phyloP scores from a whole-genome alignment of 176 grass and related monocot species.

The Cenchrus fungigraminus region DNA sequence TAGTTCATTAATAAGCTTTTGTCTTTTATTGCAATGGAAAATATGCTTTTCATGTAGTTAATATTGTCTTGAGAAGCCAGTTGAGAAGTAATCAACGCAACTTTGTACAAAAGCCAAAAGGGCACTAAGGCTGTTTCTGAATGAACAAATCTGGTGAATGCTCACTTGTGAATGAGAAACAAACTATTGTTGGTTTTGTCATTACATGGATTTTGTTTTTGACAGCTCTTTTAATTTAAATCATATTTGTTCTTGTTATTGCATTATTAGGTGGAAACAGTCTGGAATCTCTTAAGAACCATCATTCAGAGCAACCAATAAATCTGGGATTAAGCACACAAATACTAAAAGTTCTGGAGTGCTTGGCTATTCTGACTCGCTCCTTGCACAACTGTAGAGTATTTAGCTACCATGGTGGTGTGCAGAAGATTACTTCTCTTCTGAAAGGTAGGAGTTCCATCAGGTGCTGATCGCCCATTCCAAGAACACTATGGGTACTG shows the following conservation, averaged over 20 bases:
- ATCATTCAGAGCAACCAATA: constrained; percentile 57
- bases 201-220: constrained; percentile 36
- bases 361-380: constrained; percentile 74
- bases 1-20: no score
- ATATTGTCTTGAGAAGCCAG: no score
- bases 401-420: constrained; percentile 96
- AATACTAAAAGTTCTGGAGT: constrained; percentile 72
- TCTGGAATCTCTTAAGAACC: constrained; percentile 51
- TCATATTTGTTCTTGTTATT: constrained; percentile 46
- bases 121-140: neutral
- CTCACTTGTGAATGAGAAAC: constrained; percentile 1
- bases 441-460: constrained; percentile 69
- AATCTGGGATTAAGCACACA: constrained; percentile 61
- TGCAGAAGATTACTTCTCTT: constrained; percentile 84
- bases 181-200: neutral
- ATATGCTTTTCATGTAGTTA: no score
- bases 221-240: constrained; percentile 23
- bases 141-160: constrained; percentile 4
- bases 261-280: constrained; percentile 61
- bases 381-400: constrained; percentile 91
- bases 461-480: neutral
- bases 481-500: neutral
- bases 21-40: no score
- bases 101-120: no score
- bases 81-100: no score